Evolutionary conservation across 495 filamentous ascomycete genomes (phyloP).

Genomic region (Penicillium lividum): DNA sequence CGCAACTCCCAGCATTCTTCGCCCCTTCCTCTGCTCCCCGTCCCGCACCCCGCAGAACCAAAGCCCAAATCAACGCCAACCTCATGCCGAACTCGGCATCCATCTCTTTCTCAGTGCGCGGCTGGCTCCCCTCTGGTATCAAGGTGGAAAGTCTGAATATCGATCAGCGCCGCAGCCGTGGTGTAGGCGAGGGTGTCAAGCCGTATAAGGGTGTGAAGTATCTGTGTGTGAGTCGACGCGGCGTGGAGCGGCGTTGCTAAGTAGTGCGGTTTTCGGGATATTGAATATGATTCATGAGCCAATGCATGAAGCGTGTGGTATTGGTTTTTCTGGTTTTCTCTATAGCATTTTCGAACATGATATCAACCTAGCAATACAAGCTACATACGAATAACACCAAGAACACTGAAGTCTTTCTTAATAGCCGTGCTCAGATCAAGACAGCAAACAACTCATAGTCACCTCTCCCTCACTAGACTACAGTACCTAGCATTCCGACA

Average conservation of each 20-base stretch:
- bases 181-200: conserved; percentile 82
- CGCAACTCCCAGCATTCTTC: conserved; percentile 29
- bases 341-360: background rate
- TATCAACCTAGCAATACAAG: background rate
- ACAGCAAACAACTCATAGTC: background rate
- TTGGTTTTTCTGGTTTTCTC: background rate
- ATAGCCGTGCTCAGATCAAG: background rate
- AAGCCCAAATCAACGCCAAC: conserved; percentile 68
- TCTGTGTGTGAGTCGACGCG: conserved; percentile 80
- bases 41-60: conserved; percentile 40
- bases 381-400: background rate
- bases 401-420: background rate
- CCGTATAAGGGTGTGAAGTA: conserved; percentile 99
- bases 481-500: no score
- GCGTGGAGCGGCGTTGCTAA: conserved; percentile 66
- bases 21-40: conserved; percentile 35
- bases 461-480: no score
- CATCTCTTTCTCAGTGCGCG: conserved; percentile 87
- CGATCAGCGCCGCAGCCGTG: conserved; percentile 81
- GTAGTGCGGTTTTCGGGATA: background rate
- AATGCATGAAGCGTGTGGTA: conserved; percentile 8
- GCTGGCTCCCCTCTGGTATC: conserved; percentile 93
- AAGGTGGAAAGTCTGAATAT: conserved; percentile 87
- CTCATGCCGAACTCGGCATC: conserved; percentile 90
- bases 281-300: conserved; percentile 4